phyloP scores from a whole-genome alignment of 768 basidiomycete genomes.

The Podaxis sp. region DNA sequence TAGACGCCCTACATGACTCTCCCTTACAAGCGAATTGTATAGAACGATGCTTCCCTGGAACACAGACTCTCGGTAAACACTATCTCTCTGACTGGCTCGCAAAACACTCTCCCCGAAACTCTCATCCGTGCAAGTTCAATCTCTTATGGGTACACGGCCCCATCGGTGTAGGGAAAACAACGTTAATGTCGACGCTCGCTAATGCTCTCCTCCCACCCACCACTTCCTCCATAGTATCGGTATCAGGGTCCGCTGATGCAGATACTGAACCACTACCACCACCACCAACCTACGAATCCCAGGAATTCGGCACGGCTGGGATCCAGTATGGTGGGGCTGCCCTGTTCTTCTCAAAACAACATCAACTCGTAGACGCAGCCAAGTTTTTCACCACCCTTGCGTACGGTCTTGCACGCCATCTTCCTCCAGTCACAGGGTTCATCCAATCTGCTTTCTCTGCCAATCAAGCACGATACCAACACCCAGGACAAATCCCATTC shows the following conservation, averaged over 20 bases:
- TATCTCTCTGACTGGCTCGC: neutral
- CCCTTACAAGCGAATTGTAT: neutral
- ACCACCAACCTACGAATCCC: neutral
- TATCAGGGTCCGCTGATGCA: neutral
- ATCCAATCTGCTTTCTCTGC: slow-evolving; percentile 4
- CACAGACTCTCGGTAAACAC: neutral
- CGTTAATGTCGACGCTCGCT: neutral
- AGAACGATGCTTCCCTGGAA: neutral
- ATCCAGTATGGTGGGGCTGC: neutral
- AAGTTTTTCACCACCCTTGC: neutral
- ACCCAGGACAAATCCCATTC: neutral
- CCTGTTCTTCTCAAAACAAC: neutral
- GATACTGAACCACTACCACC: neutral
- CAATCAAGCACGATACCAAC: neutral
- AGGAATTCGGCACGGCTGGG: neutral
- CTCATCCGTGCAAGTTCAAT: neutral
- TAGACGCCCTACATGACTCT: slow-evolving; percentile 1
- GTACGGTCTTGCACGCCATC: neutral
- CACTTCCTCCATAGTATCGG: neutral
- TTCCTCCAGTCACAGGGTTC: neutral
- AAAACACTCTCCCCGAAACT: neutral
- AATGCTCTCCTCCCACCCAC: neutral
- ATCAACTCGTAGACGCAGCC: neutral
- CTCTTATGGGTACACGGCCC: slow-evolving; percentile 2
- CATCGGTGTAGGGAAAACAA: slow-evolving; percentile 5